phyloP scores from a whole-genome alignment of 2,329 filamentous ascomycete genomes.

The Hirsutella rhossiliensis region DNA sequence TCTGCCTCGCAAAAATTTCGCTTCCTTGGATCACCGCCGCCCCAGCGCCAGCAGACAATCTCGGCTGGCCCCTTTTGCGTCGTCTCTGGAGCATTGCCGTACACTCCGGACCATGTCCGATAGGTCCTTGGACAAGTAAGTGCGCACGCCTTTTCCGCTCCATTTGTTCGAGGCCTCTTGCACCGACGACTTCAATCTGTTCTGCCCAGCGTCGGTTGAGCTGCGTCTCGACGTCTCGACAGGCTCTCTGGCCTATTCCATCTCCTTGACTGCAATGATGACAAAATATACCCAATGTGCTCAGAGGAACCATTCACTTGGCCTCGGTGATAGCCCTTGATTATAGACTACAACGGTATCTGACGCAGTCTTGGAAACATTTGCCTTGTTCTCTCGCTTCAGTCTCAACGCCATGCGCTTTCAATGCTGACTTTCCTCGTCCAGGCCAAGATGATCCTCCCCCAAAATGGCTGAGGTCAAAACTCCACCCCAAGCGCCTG shows the following conservation, averaged over 20 bases:
- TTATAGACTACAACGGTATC: constrained; percentile 97
- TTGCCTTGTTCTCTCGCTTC: constrained; percentile 6
- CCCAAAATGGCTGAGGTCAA: constrained; percentile 30
- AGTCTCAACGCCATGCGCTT: not conserved
- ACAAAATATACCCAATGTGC: constrained; percentile 42
- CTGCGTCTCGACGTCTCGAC: no score
- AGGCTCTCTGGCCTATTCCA: no score
- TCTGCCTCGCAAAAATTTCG: no score
- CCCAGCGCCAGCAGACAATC: not conserved
- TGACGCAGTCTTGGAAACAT: constrained; percentile 40
- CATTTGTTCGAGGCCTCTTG: no score
- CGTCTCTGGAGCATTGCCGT: not conserved
- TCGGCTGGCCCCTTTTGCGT: not conserved
- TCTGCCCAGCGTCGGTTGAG: no score
- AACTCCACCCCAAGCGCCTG: constrained; percentile 10
- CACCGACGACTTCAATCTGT: no score
- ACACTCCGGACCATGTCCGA: not conserved
- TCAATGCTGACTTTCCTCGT: not conserved
- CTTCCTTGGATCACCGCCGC: no score
- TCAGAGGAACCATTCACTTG: constrained; percentile 47
- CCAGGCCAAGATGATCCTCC: constrained; percentile 35
- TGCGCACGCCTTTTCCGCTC: not conserved
- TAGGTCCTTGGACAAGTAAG: not conserved
- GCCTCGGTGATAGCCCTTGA: constrained; percentile 50
- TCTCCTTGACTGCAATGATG: constrained; percentile 39